These are phyloP conservation scores for Ascochyta pisi DNA, from an alignment of 2,329 filamentous ascomycete species.

Conservation along the genomic window DNA sequence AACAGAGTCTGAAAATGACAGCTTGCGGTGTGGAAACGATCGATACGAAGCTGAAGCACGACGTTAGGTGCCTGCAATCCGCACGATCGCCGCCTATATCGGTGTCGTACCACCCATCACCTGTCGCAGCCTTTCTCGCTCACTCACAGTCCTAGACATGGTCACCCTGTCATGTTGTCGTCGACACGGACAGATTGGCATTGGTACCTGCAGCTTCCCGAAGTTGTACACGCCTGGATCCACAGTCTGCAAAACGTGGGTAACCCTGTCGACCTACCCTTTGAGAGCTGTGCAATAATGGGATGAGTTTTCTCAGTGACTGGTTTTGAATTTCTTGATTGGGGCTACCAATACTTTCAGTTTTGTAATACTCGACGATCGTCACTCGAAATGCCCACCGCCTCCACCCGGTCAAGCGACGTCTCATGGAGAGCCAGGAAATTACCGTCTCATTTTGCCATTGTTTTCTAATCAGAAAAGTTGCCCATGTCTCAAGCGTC, in stretches of 20 bases:
- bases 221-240: slow-evolving; percentile 32
- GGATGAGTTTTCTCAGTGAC: background rate
- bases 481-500: background rate
- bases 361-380: background rate
- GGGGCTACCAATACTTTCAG: background rate
- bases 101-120: slow-evolving; percentile 7
- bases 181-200: slow-evolving; percentile 35
- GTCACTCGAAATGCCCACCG: background rate
- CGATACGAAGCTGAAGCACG: background rate
- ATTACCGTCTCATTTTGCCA: background rate
- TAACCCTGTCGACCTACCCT: slow-evolving; percentile 9
- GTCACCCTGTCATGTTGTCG: slow-evolving; percentile 22
- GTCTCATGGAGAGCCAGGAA: background rate
- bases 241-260: slow-evolving; percentile 44
- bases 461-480: background rate
- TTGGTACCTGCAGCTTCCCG: slow-evolving; percentile 42
- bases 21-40: background rate
- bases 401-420: background rate
- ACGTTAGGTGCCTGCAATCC: slow-evolving; percentile 9
- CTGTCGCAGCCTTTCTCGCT: slow-evolving; percentile 20
- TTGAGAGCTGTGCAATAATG: background rate
- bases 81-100: slow-evolving; percentile 15
- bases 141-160: slow-evolving; percentile 10
- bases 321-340: background rate
- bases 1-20: background rate